These are phyloP conservation scores for Solanum appendiculatum DNA, from an alignment of 257 asterid species.

Conservation along the genomic window DNA sequence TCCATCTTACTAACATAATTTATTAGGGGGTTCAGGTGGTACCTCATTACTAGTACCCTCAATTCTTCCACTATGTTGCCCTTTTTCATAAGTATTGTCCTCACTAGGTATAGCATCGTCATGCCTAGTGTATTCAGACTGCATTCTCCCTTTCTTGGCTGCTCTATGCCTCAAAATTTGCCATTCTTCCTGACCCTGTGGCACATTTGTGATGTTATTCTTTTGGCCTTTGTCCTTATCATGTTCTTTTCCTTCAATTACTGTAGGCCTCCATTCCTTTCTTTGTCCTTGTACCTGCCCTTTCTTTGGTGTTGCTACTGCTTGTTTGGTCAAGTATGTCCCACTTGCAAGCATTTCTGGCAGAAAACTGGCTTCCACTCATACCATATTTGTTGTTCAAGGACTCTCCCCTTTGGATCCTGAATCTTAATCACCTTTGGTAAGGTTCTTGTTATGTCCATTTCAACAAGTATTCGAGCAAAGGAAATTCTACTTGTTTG, in stretches of 20 bases:
- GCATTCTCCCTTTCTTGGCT: neutral
- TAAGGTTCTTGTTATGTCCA: too few species aligned
- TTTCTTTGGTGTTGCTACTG: neutral
- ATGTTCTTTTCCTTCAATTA: neutral
- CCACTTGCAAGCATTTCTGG: neutral
- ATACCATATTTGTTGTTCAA: neutral
- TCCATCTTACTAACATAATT: neutral
- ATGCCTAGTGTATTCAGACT: neutral
- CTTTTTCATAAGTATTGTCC: neutral
- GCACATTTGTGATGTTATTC: too few species aligned
- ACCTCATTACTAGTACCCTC: neutral
- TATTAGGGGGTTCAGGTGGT: neutral
- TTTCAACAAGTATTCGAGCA: too few species aligned
- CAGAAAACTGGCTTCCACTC: neutral
- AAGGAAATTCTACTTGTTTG: neutral
- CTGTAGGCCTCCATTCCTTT: neutral
- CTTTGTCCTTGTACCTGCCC: neutral
- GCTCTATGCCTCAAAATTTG: neutral
- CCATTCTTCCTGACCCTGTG: neutral
- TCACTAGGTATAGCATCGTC: neutral
- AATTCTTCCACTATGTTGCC: neutral
- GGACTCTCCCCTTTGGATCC: neutral
- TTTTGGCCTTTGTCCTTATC: neutral
- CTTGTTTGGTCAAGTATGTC: neutral
- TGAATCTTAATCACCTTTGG: neutral